Base-by-base conservation (phyloP, 2,329 filamentous ascomycete genomes). In the Boeremia exigua region DNA sequence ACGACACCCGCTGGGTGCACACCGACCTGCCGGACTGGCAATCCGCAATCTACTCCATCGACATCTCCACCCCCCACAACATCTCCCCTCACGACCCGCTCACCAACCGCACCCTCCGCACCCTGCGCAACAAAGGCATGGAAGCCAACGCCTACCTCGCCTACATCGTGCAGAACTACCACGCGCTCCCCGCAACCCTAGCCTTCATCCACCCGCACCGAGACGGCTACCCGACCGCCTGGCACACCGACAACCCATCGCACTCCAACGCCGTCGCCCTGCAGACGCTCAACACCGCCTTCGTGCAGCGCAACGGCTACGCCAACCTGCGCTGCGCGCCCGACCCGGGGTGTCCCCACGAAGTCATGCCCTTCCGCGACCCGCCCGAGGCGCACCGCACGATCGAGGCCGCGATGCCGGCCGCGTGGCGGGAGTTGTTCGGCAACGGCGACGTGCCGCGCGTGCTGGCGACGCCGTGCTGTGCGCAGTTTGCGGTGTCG, bases 371-470 rank as follows among this genome's bases (percentile, higher is more conserved):
- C 0, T 68, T 70, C 17, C 63, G 61, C 42, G 56, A 70, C 2
- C 65, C 69, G 6, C 54, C 67, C n/a, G 49, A 63, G 32, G 58
- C 58, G 23, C 55, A 66, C 37, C 58, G 61, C 36, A 59, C 60
- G 23, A 34, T 55, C 54, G 75, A 79, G 49, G 57, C 52, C 33
- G 56, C 54, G 25, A 65, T 69, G 45, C 45, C 53, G 9, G 68
- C 71, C 9, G 79, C 75, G 1, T 83, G 81, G 63, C 71, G 71
- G 63, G 74, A 78, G 14, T 57, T 82, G 4, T 82, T 83, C 54
- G 66, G 68, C 2, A 62, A 61, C 17, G 48, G 48, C 0, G 51
- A 60, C 8, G 62, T 77, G 6, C 81, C 80, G 0, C 65, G 78
- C 6, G 63, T 71, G 27, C 74, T 84, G 12, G 80, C 77, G 1